Evolutionary conservation across 2,329 filamentous ascomycete species (phyloP).

Genomic region (Venturia asperata): DNA sequence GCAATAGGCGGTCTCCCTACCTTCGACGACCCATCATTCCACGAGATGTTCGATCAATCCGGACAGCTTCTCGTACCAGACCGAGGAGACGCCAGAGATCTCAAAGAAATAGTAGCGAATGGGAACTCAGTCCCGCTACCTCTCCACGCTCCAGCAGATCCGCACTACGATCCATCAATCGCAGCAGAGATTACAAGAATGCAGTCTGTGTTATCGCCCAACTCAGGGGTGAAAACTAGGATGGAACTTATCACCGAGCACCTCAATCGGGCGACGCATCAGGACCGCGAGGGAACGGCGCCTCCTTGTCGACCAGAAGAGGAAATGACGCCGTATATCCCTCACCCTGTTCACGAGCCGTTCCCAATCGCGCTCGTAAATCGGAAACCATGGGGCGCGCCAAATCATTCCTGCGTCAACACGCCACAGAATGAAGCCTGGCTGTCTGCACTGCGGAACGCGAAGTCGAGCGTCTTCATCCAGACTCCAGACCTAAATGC

Average conservation of each 20-base stretch:
- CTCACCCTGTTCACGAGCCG: constrained; percentile 45
- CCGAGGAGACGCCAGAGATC: constrained; percentile 22
- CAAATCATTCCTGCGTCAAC: constrained; percentile 52
- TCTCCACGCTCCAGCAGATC: constrained; percentile 52
- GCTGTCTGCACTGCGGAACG: constrained; percentile 61
- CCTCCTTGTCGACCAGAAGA: constrained; percentile 26
- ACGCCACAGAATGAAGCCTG: constrained; percentile 72
- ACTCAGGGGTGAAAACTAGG: constrained; percentile 43
- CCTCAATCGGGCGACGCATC: constrained; percentile 44
- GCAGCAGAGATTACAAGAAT: constrained; percentile 55
- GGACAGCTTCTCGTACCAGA: constrained; percentile 24
- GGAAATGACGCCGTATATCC: constrained; percentile 61
- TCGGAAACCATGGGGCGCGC: constrained; percentile 58
- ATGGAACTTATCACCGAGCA: constrained; percentile 56
- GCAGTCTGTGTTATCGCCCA: constrained; percentile 48
- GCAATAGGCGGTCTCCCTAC: constrained; percentile 30
- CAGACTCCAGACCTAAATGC: constrained; percentile 74
- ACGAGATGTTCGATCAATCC: constrained; percentile 26
- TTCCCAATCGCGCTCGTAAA: constrained; percentile 68
- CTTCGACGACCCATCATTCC: constrained; percentile 29
- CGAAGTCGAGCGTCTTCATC: constrained; percentile 60
- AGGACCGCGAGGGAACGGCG: constrained; percentile 24
- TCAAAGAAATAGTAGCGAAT: constrained; percentile 18
- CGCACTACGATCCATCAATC: constrained; percentile 58
- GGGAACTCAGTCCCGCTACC: constrained; percentile 34